phyloP scores from a whole-genome alignment of 2,329 filamentous ascomycete species.

The Hymenoscyphus scutula region DNA sequence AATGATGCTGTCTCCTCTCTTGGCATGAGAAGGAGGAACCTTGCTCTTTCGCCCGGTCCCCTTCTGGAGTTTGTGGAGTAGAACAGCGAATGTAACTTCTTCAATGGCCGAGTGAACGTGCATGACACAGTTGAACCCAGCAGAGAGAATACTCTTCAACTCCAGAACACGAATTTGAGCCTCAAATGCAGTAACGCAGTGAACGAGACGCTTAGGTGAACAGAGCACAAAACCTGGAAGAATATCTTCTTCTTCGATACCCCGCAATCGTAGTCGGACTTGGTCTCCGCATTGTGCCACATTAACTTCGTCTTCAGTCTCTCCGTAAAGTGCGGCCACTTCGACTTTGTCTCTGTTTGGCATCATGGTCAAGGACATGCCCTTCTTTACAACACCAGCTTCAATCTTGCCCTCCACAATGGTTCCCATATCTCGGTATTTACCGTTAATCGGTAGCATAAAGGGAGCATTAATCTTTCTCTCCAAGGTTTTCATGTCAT shows the following conservation, averaged over 20 bases:
- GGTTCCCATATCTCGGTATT: slow-evolving; percentile 96
- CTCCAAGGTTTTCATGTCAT: slow-evolving; percentile 86
- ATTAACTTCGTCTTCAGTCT: slow-evolving; percentile 88
- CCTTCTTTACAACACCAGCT: slow-evolving; percentile 90
- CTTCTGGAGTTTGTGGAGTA: slow-evolving; percentile 94
- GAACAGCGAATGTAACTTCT: slow-evolving; percentile 85
- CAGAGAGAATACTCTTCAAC: slow-evolving; percentile 87
- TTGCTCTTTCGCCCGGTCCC: slow-evolving; percentile 93
- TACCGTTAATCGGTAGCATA: slow-evolving; percentile 97
- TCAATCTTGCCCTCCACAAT: slow-evolving; percentile 98
- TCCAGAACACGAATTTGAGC: slow-evolving; percentile 96
- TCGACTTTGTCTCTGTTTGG: slow-evolving; percentile 82
- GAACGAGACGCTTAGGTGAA: slow-evolving; percentile 88
- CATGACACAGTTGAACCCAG: slow-evolving; percentile 96
- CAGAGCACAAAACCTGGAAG: slow-evolving; percentile 94
- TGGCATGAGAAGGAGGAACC: slow-evolving; percentile 87
- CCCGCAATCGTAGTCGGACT: slow-evolving; percentile 85
- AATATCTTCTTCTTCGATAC: slow-evolving; percentile 96
- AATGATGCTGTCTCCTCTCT: slow-evolving; percentile 79
- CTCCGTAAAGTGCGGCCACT: slow-evolving; percentile 84
- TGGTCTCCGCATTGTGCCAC: slow-evolving; percentile 90
- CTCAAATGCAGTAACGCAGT: slow-evolving; percentile 87
- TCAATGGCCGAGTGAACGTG: slow-evolving; percentile 97
- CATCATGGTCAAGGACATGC: slow-evolving; percentile 86
- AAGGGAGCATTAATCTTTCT: slow-evolving; percentile 96